Evolutionary conservation across 306 rosid species (phyloP).

Genomic region (Fragaria iinumae): DNA sequence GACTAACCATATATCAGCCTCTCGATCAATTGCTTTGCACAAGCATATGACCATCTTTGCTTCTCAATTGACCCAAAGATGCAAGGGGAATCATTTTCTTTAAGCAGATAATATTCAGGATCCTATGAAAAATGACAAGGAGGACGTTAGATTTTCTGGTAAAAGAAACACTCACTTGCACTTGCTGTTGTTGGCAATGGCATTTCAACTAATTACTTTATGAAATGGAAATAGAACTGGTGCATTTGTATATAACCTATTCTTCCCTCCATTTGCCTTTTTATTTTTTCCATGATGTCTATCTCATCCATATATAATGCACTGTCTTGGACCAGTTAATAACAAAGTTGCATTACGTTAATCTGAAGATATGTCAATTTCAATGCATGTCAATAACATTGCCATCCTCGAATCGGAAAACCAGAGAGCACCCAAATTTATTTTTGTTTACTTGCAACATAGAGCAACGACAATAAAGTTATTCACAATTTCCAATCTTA

Average conservation of each 20-base stretch:
- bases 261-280: neutral
- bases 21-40: slow-evolving; percentile 93
- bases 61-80: slow-evolving; percentile 90
- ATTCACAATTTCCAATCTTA: neutral
- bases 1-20: slow-evolving; percentile 81
- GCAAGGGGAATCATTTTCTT: slow-evolving; percentile 83
- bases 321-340: neutral
- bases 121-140: slow-evolving; percentile 46
- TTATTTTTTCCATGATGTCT: neutral
- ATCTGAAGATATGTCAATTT: neutral
- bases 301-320: neutral
- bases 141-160: slow-evolving; percentile 2
- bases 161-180: neutral
- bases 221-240: neutral
- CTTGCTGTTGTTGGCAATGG: neutral
- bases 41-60: slow-evolving; percentile 97
- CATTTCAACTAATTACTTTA: neutral
- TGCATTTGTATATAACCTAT: neutral
- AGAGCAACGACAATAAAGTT: neutral
- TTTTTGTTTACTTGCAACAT: neutral
- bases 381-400: neutral
- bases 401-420: neutral
- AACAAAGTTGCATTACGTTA: neutral
- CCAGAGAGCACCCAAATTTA: neutral
- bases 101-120: slow-evolving; percentile 75